Conservation (phyloP, 345 rosid genomes). For the Gossypium herbaceum region DNA sequence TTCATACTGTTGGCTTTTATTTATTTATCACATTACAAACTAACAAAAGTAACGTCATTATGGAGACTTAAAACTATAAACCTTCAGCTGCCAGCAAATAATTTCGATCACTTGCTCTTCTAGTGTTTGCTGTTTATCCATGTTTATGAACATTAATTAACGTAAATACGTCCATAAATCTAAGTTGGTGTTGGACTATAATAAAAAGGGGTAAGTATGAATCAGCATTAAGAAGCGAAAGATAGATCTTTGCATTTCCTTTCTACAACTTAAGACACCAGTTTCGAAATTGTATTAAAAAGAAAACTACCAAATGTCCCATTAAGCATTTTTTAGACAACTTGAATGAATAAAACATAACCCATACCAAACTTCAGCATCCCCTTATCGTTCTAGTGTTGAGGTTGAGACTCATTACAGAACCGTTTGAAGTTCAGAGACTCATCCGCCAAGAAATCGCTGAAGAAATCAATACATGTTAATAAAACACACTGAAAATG, state of each 20-base stretch:
- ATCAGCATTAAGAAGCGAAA: neutral
- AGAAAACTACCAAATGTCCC: neutral
- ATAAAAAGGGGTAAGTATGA: neutral
- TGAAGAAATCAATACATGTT: slow-evolving; percentile 18
- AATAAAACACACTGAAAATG: neutral
- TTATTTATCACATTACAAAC: too few species aligned
- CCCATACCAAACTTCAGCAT: neutral
- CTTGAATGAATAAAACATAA: neutral
- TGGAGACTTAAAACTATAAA: too few species aligned
- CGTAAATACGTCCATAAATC: too few species aligned
- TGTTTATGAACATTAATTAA: too few species aligned
- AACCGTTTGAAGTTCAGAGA: slow-evolving; percentile 68
- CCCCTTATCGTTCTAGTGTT: slow-evolving; percentile 31
- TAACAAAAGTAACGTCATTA: too few species aligned
- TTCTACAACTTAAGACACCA: neutral
- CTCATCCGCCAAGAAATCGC: slow-evolving; percentile 73
- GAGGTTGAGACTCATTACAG: slow-evolving; percentile 68
- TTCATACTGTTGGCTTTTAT: too few species aligned
- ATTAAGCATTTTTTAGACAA: slow-evolving; percentile 1
- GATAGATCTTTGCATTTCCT: neutral
- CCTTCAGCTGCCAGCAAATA: too few species aligned
- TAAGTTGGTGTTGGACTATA: neutral
- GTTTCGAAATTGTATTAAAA: neutral
- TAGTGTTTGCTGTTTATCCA: too few species aligned
- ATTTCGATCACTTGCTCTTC: too few species aligned